Conservation (phyloP, 257 asterid species). For the Oldenlandia corymbosa region DNA sequence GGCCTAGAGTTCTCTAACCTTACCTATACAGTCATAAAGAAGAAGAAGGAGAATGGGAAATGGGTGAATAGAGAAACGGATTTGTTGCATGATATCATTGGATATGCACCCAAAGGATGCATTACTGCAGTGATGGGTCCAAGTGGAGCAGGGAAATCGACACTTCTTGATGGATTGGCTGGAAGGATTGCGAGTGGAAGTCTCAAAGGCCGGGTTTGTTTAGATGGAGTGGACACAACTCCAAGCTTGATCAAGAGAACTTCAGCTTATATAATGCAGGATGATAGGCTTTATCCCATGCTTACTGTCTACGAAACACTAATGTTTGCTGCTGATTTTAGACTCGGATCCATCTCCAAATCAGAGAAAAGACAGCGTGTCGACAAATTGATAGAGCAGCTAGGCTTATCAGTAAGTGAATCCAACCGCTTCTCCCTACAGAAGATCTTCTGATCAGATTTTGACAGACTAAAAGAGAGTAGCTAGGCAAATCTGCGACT, state of each 20-base stretch:
- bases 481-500: no score
- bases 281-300: slow-evolving; percentile 68
- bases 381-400: slow-evolving; percentile 56
- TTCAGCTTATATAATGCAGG: slow-evolving; percentile 39
- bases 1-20: slow-evolving; percentile 58
- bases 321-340: slow-evolving; percentile 81
- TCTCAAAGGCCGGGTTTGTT: slow-evolving; percentile 48
- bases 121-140: slow-evolving; percentile 92
- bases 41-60: slow-evolving; percentile 44
- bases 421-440: neutral
- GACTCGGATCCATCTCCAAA: slow-evolving; percentile 47
- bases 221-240: slow-evolving; percentile 44
- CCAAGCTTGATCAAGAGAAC: slow-evolving; percentile 31
- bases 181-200: slow-evolving; percentile 81
- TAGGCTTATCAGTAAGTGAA: slow-evolving; percentile 60
- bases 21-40: slow-evolving; percentile 51
- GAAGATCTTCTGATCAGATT: no score
- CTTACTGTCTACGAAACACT: slow-evolving; percentile 82
- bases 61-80: slow-evolving; percentile 66
- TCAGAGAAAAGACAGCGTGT: slow-evolving; percentile 49
- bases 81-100: slow-evolving; percentile 56
- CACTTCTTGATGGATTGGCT: slow-evolving; percentile 70
- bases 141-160: slow-evolving; percentile 87
- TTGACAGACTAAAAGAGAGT: no score
- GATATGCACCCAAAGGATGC: slow-evolving; percentile 75